A percentile compares a stretch with the other conserved stretches of the same genome.
Conservation (phyloP, 1,284 basidiomycete species). For the Irpex rosettiformis region DNA sequence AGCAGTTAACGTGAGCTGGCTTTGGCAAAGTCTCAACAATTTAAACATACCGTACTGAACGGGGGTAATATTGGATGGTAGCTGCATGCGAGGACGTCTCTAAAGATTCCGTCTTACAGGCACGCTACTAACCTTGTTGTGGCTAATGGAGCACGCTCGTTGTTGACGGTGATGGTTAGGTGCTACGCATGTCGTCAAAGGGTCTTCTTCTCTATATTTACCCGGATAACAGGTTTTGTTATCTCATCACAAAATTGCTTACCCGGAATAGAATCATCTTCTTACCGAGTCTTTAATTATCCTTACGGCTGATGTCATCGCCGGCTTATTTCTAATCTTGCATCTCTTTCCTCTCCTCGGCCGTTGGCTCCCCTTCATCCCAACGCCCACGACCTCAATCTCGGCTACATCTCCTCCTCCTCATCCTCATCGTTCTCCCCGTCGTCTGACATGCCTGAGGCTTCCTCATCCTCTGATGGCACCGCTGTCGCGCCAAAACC, state of each 20-base stretch:
- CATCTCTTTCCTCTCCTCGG: constrained; percentile 14
- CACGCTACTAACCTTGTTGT: constrained; percentile 12
- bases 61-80: constrained; percentile 19
- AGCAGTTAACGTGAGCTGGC: constrained; percentile 11
- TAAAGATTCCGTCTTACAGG: constrained; percentile 8
- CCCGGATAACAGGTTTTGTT: not conserved
- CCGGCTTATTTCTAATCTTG: constrained; percentile 14
- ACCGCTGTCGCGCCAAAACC: constrained; percentile 19
- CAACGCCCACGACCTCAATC: constrained; percentile 1
- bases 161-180: not conserved
- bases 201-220: not conserved
- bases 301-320: constrained; percentile 16
- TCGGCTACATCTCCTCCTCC: no score
- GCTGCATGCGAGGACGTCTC: constrained; percentile 13
- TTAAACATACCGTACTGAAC: constrained; percentile 23
- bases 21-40: not conserved
- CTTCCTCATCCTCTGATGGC: constrained; percentile 20
- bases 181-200: not conserved
- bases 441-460: constrained; percentile 22
- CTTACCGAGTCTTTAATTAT: constrained; percentile 1
- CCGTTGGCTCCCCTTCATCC: constrained; percentile 13
- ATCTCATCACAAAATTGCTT: not conserved
- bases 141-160: constrained; percentile 6
- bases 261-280: not conserved
- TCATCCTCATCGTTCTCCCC: constrained; percentile 7